These are phyloP conservation scores for Phialocephala sp. DNA, from an alignment of 2,329 filamentous ascomycete genomes.

Conservation along the genomic window DNA sequence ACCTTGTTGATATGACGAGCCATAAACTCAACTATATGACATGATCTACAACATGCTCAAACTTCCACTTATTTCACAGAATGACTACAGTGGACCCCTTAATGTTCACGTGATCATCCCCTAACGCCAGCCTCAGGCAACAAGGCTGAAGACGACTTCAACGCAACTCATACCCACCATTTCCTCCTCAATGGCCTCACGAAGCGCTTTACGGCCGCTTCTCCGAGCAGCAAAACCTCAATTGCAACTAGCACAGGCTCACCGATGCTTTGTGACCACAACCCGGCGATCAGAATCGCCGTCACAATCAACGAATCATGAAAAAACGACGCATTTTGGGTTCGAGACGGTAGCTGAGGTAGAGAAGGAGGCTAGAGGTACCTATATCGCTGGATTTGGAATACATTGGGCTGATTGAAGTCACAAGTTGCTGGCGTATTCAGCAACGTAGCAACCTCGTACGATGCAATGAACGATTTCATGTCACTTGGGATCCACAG, in stretches of 20 bases:
- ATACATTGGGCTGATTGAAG: slow-evolving; percentile 19
- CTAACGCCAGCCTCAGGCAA: slow-evolving; percentile 15
- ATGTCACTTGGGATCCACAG: slow-evolving; percentile 98
- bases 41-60: too few species aligned
- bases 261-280: slow-evolving; percentile 31
- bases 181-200: slow-evolving; percentile 33
- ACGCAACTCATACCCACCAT: neutral
- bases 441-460: slow-evolving; percentile 85
- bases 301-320: slow-evolving; percentile 35
- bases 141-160: slow-evolving; percentile 13
- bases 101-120: too few species aligned
- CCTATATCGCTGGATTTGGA: neutral
- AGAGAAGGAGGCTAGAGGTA: slow-evolving; percentile 45
- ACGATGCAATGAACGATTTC: slow-evolving; percentile 98
- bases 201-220: slow-evolving; percentile 34
- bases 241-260: slow-evolving; percentile 24
- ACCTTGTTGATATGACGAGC: too few species aligned
- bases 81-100: too few species aligned
- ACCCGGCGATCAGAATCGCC: slow-evolving; percentile 27
- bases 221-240: slow-evolving; percentile 29
- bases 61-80: too few species aligned
- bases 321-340: slow-evolving; percentile 45
- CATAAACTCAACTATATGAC: too few species aligned
- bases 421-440: slow-evolving; percentile 72
- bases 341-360: slow-evolving; percentile 44